Conservation (phyloP, 352 stramenopile genomes). For the Pythium angustatum region DNA sequence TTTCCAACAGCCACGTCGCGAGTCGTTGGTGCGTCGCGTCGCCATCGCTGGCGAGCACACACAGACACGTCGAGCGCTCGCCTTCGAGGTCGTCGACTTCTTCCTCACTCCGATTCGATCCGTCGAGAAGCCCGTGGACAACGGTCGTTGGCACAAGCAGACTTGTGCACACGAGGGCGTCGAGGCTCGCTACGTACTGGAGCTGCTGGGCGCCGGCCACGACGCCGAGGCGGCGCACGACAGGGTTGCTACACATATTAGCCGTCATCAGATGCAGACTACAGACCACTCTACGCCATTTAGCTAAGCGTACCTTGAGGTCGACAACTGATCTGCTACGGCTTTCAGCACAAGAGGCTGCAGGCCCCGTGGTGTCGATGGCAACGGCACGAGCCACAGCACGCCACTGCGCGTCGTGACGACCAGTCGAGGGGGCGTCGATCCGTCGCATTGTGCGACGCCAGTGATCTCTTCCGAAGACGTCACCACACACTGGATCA, state of each 20-base stretch:
- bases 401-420: slow-evolving; percentile 41
- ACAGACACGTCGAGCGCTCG: slow-evolving; percentile 56
- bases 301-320: too few relatives aligned
- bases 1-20: slow-evolving; percentile 33
- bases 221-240: slow-evolving; percentile 16
- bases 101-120: not conserved
- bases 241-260: not conserved
- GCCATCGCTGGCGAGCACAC: slow-evolving; percentile 16
- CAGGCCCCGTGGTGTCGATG: slow-evolving; percentile 1
- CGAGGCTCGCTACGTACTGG: slow-evolving; percentile 14
- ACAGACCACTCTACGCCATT: too few relatives aligned
- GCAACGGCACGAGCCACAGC: slow-evolving; percentile 43
- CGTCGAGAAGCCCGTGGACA: slow-evolving; percentile 24
- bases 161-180: slow-evolving; percentile 42
- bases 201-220: slow-evolving; percentile 48
- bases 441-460: slow-evolving; percentile 23
- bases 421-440: slow-evolving; percentile 24
- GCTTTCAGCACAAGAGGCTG: slow-evolving; percentile 3
- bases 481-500: slow-evolving; percentile 47
- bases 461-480: slow-evolving; percentile 43
- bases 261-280: too few relatives aligned
- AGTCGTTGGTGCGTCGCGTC: slow-evolving; percentile 24
- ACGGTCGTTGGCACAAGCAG: slow-evolving; percentile 55
- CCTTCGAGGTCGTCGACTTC: slow-evolving; percentile 65
- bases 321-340: too few relatives aligned